These are phyloP conservation scores for Boletus sp. DNA, from an alignment of 1,284 basidiomycete species.

Conservation along the genomic window DNA sequence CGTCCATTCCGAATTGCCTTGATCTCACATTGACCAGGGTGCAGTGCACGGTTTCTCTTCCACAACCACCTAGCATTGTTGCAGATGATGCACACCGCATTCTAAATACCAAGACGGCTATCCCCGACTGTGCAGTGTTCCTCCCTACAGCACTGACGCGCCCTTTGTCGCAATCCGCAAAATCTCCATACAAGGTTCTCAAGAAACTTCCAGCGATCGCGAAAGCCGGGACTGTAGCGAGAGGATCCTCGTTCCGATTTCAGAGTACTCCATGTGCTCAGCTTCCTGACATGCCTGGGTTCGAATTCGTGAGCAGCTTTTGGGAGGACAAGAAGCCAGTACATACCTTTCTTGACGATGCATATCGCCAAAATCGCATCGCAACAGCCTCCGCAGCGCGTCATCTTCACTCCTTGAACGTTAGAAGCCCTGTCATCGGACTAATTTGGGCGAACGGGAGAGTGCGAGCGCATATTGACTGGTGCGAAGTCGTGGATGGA, in stretches of 20 bases:
- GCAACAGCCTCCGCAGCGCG: slow-evolving; percentile 48
- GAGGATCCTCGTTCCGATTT: slow-evolving; percentile 48
- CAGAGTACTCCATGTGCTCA: slow-evolving; percentile 50
- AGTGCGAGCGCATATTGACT: slow-evolving; percentile 56
- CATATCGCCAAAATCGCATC: slow-evolving; percentile 60
- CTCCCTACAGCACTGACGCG: slow-evolving; percentile 40
- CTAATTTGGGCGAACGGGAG: slow-evolving; percentile 53
- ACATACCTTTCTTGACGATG: slow-evolving; percentile 47
- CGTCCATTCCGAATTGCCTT: not conserved
- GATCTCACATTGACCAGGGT: slow-evolving; percentile 35
- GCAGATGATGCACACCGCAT: slow-evolving; percentile 38
- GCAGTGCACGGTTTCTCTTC: slow-evolving; percentile 49
- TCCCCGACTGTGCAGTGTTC: slow-evolving; percentile 51
- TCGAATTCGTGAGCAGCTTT: slow-evolving; percentile 53
- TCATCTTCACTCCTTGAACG: slow-evolving; percentile 48
- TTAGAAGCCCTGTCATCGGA: slow-evolving; percentile 51
- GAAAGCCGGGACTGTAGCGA: slow-evolving; percentile 37
- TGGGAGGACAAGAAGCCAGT: slow-evolving; percentile 62
- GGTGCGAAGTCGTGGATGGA: slow-evolving; percentile 41
- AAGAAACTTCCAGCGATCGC: slow-evolving; percentile 39
- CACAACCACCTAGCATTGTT: slow-evolving; percentile 42
- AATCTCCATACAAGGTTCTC: slow-evolving; percentile 48
- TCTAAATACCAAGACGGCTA: slow-evolving; percentile 43
- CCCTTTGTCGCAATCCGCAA: slow-evolving; percentile 40
- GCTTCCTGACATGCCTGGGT: slow-evolving; percentile 44